Conservation (phyloP, 2,329 filamentous ascomycete species). For the Xylariales sp. region DNA sequence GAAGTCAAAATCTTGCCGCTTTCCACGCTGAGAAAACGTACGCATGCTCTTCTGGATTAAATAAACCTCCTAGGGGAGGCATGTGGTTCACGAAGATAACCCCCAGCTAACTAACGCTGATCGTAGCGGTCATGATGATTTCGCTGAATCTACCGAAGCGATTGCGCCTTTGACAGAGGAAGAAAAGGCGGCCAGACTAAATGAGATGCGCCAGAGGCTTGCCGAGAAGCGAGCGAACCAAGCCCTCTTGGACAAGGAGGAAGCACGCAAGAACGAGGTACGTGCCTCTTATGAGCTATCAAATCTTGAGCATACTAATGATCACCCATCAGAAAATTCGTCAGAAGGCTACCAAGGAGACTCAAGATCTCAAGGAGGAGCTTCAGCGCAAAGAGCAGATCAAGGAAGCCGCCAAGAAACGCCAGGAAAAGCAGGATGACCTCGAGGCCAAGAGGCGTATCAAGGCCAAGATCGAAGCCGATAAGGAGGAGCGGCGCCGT, state of each 20-base stretch:
- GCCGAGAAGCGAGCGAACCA: conserved; percentile 67
- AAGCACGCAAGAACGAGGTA: conserved; percentile 82
- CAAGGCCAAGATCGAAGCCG: conserved; percentile 88
- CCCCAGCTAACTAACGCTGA: too few species aligned
- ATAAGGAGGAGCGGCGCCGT: conserved; percentile 82
- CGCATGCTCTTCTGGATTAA: too few species aligned
- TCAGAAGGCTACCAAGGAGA: conserved; percentile 83
- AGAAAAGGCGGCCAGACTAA: conserved; percentile 77
- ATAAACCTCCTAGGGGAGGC: too few species aligned
- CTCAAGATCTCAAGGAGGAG: conserved; percentile 86
- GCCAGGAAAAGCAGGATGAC: conserved; percentile 82
- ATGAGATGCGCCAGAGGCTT: conserved; percentile 68
- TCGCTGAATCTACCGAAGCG: conserved; percentile 89
- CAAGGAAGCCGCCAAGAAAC: conserved; percentile 84
- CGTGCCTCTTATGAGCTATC: conserved; percentile 3
- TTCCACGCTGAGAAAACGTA: conserved; percentile 87
- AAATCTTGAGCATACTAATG: too few species aligned
- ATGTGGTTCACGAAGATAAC: too few species aligned
- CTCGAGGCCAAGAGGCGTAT: conserved; percentile 82
- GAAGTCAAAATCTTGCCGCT: conserved; percentile 74
- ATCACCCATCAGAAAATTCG: conserved; percentile 70
- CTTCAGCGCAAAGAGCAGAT: conserved; percentile 83
- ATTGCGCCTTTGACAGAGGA: conserved; percentile 87
- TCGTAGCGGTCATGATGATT: conserved; percentile 75
- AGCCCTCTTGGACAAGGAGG: conserved; percentile 70